Base-by-base conservation (phyloP, 179 eudicot genomes). In the Spinacia oleracea region DNA sequence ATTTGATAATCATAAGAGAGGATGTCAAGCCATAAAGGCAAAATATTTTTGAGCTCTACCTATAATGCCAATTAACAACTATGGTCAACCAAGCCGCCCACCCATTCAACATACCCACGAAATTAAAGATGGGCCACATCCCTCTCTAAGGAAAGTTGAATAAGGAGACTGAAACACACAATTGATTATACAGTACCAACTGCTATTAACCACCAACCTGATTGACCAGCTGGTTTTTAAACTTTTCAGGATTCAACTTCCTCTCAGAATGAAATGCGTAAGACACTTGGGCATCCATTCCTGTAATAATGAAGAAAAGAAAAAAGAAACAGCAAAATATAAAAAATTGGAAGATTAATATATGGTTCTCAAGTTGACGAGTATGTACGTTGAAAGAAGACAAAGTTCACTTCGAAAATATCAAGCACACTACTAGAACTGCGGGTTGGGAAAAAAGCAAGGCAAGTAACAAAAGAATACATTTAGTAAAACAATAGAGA, bases 261-360 rank as follows among this genome's bases (percentile, higher is more conserved):
- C 99, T 82, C 89, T 96, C 98, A 72, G 92, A 89, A 80, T 96
- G 98, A 82, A 96, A 96, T 59, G 96, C 96, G 70, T 93, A 93
- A 4, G 99, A 96, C 71, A 96, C 92, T 84, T 96, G 96, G 60
- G 99, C 98, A 85, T 96, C 99, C 98, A 96, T 96, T 43, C 99
- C 99, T 96, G 90, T 40, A 78, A 43, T 34, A 1, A 31, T 51
- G 2, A 3, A 4, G 12, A 32, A 18, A 73, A 40, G 66, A 53
- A 46, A 55, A 53, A 79, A 25, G 62, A 62, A n/a, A 70, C 29
- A 55, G 15, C 46, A 82, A 38, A 75, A 8, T 38, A 56, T 58
- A 12, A 70, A 71, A 42, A 56, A 48, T 6, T 55, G 29, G 27
- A 55, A 53, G 20, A 11, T 12, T 3, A 74, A 59, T 46, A 15